These are phyloP conservation scores for Salpingoeca rosetta DNA, from an alignment of 78 protist genomes.

Conservation along the genomic window DNA sequence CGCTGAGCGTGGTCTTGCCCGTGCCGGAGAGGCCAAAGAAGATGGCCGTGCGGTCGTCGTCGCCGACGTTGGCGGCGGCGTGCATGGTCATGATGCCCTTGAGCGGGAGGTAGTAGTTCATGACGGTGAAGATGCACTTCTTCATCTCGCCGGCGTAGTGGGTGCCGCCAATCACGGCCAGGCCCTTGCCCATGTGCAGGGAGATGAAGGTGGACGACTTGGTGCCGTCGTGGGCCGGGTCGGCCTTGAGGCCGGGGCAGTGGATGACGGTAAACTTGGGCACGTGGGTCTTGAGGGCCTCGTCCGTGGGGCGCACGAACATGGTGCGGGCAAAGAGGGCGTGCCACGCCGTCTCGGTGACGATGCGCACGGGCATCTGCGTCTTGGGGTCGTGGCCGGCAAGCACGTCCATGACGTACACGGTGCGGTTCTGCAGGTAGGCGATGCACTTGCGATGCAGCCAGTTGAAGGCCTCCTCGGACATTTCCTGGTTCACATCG, in stretches of 20 bases:
- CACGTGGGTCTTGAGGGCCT: slow-evolving; percentile 32
- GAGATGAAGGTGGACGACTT: not conserved
- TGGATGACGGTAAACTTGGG: not conserved
- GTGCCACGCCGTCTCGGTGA: slow-evolving; percentile 79
- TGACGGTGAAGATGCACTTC: slow-evolving; percentile 87
- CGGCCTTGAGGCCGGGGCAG: not conserved
- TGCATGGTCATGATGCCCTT: slow-evolving; percentile 79
- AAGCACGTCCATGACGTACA: slow-evolving; percentile 78
- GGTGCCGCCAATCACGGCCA: slow-evolving; percentile 86
- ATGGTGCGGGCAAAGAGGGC: slow-evolving; percentile 86
- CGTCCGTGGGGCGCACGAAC: slow-evolving; percentile 78
- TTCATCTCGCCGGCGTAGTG: slow-evolving; percentile 95
- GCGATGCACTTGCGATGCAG: not conserved
- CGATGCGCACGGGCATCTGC: slow-evolving; percentile 73
- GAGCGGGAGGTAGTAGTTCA: slow-evolving; percentile 83
- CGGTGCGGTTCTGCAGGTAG: not conserved
- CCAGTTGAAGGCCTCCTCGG: slow-evolving; percentile 17
- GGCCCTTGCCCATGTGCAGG: not conserved
- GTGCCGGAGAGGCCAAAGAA: slow-evolving; percentile 94
- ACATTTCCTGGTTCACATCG: slow-evolving; percentile 65
- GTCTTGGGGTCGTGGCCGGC: slow-evolving; percentile 78
- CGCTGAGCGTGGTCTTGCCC: slow-evolving; percentile 95
- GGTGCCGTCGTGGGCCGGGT: not conserved
- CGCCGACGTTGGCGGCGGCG: slow-evolving; percentile 60
- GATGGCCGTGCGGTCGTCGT: slow-evolving; percentile 44